Evolutionary conservation across 148 eudicot species (phyloP).

Genomic region (Arctostaphylos glauca): DNA sequence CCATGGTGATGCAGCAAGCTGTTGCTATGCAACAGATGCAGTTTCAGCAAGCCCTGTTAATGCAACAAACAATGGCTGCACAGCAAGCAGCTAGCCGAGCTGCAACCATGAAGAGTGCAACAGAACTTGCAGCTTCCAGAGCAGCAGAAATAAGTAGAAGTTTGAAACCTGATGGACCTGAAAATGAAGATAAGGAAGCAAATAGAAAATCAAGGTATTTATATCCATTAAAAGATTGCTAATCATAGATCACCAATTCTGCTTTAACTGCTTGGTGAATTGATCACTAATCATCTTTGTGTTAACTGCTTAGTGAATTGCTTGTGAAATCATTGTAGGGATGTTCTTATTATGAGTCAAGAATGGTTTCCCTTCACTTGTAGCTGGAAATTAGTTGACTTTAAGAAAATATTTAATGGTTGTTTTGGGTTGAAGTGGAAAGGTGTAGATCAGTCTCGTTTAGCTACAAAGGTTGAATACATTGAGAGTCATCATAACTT

Average conservation of each 20-base stretch:
- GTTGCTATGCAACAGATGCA: slow-evolving; percentile 99
- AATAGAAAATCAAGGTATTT: slow-evolving; percentile 68
- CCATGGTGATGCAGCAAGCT: slow-evolving; percentile 94
- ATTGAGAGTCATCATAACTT: background rate
- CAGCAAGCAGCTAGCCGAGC: slow-evolving; percentile 97
- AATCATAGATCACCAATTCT: background rate
- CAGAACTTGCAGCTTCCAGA: slow-evolving; percentile 93
- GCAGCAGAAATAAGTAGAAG: slow-evolving; percentile 94
- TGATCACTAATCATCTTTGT: background rate
- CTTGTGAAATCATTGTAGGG: background rate
- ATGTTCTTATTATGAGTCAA: background rate
- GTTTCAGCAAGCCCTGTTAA: slow-evolving; percentile 85
- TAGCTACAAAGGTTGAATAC: background rate
- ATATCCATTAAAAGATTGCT: background rate
- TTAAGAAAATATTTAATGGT: too few relatives aligned
- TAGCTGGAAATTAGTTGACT: background rate
- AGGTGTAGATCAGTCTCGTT: background rate
- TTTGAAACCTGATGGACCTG: slow-evolving; percentile 72
- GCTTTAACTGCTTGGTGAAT: background rate
- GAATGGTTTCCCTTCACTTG: background rate
- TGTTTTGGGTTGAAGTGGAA: background rate
- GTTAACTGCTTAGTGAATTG: background rate
- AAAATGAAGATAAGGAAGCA: slow-evolving; percentile 44
- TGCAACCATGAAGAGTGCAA: slow-evolving; percentile 87
- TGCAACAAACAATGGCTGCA: slow-evolving; percentile 90